Percentiles rank a stretch among this genome's conserved stretches.
These are phyloP conservation scores for Hypoxylon perforatum DNA, from an alignment of 495 filamentous ascomycete species.

Conservation along the genomic window DNA sequence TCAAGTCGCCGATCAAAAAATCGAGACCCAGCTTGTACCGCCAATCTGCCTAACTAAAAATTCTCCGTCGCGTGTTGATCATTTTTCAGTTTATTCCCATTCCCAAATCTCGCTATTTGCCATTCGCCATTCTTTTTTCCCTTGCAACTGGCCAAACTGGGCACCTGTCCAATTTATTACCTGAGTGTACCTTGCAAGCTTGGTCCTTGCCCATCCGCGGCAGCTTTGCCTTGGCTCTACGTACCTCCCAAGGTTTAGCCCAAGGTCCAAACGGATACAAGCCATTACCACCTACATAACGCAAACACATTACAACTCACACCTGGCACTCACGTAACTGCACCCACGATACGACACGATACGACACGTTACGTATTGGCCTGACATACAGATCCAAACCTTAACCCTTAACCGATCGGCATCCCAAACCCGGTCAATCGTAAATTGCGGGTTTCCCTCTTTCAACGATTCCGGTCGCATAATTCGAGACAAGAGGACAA, in stretches of 20 bases:
- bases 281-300: slow-evolving; percentile 16
- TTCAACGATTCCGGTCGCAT: slow-evolving; percentile 31
- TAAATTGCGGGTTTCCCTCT: slow-evolving; percentile 16
- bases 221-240: no score
- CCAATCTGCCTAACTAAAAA: slow-evolving; percentile 30
- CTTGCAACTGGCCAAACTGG: no score
- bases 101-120: slow-evolving; percentile 18
- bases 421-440: slow-evolving; percentile 31
- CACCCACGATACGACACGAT: slow-evolving; percentile 2
- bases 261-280: slow-evolving; percentile 6
- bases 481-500: slow-evolving; percentile 26
- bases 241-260: no score
- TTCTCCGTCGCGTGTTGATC: slow-evolving; percentile 45
- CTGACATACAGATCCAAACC: slow-evolving; percentile 1
- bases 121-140: slow-evolving; percentile 26
- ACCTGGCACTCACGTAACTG: slow-evolving; percentile 15
- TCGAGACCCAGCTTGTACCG: slow-evolving; percentile 39
- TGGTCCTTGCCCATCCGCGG: no score
- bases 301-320: slow-evolving; percentile 20
- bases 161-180: slow-evolving; percentile 1
- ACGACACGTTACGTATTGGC: slow-evolving; percentile 29
- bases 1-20: slow-evolving; percentile 37
- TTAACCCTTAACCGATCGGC: slow-evolving; percentile 23
- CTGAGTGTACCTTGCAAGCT: not conserved
- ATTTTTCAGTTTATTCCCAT: slow-evolving; percentile 24